Evolutionary conservation across 192 early-diverging fungal species (phyloP).

Genomic region (Coemansia aciculifera): DNA sequence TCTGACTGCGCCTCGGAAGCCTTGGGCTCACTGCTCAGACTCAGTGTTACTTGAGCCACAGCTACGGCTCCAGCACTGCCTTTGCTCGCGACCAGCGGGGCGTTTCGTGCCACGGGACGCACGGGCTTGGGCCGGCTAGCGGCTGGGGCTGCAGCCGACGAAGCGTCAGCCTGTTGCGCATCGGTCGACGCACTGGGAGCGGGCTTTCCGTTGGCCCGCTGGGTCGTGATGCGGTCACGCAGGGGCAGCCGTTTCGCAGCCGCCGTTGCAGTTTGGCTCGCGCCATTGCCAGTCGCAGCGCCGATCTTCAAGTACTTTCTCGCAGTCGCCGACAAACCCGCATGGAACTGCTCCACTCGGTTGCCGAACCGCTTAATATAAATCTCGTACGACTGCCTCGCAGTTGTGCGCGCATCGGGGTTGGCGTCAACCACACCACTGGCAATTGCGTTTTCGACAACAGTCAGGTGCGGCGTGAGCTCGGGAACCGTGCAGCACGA

Average conservation of each 20-base stretch:
- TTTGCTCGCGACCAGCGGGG: constrained; percentile 17
- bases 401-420: constrained; percentile 46
- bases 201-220: constrained; percentile 17
- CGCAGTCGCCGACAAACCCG: constrained; percentile 35
- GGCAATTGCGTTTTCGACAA: constrained; percentile 47
- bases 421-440: constrained; percentile 47
- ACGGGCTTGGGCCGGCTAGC: constrained; percentile 32
- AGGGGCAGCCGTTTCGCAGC: constrained; percentile 19
- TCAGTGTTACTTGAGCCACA: constrained; percentile 11
- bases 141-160: neutral
- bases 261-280: neutral
- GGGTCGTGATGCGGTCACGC: constrained; percentile 32
- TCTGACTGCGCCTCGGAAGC: neutral
- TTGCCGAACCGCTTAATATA: constrained; percentile 46
- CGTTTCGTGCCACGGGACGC: constrained; percentile 32
- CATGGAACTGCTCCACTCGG: constrained; percentile 43
- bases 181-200: neutral
- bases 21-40: neutral
- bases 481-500: constrained; percentile 54
- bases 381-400: constrained; percentile 45
- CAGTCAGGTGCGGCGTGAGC: constrained; percentile 35
- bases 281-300: neutral
- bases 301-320: constrained; percentile 51
- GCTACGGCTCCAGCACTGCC: constrained; percentile 18
- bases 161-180: neutral